These are phyloP conservation scores for Cercophora samala DNA, from an alignment of 495 filamentous ascomycete genomes.

Conservation along the genomic window DNA sequence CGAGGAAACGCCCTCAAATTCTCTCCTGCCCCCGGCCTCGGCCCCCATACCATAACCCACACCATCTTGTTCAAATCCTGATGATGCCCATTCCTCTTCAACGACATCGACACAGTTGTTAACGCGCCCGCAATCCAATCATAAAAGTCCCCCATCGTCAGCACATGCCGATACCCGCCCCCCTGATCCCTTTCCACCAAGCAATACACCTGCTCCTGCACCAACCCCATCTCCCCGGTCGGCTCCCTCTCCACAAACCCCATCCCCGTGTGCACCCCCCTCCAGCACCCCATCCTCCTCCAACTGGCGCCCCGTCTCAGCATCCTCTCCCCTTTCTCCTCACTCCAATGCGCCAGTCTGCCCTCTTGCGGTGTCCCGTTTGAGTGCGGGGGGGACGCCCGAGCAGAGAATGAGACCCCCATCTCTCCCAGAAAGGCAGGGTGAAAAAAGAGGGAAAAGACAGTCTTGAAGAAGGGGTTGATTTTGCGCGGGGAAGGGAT, in stretches of 20 bases:
- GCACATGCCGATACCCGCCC: neutral
- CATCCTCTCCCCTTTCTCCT: neutral
- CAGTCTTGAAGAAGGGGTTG: neutral
- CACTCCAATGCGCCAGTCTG: neutral
- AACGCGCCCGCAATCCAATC: neutral
- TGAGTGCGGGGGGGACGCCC: neutral
- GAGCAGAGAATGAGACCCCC: neutral
- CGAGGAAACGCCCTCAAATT: neutral
- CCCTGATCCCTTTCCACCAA: neutral
- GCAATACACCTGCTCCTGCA: neutral
- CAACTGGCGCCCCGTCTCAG: neutral
- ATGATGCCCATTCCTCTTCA: neutral
- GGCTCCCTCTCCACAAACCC: neutral
- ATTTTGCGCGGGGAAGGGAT: neutral
- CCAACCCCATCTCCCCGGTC: no score
- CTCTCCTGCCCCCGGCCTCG: neutral
- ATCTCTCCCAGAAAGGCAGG: neutral
- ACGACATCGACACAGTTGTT: neutral
- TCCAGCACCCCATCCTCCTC: neutral
- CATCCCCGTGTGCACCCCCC: neutral
- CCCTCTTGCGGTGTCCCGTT: neutral
- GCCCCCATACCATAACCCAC: neutral
- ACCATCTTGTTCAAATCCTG: neutral
- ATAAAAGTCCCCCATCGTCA: neutral
- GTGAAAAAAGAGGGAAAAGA: neutral